These are phyloP conservation scores for Oryza rufipogon DNA, from an alignment of 176 grass and related monocot species.

Conservation along the genomic window DNA sequence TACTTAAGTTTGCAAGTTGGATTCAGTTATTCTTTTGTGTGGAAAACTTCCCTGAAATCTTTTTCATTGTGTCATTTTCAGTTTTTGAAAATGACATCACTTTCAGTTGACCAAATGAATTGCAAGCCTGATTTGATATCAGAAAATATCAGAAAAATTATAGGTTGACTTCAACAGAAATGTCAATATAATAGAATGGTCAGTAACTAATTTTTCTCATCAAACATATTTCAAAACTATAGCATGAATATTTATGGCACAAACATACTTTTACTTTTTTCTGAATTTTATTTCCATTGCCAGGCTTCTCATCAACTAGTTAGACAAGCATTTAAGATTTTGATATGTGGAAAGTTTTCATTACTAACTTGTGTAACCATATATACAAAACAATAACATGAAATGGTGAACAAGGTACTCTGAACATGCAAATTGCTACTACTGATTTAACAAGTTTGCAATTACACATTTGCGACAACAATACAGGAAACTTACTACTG, in stretches of 20 bases:
- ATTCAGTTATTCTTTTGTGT: not conserved
- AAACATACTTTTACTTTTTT: not conserved
- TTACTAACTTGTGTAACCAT: not conserved
- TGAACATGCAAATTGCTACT: not conserved
- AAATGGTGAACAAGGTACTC: not conserved
- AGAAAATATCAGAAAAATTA: not conserved
- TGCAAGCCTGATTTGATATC: not conserved
- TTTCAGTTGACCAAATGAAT: constrained; percentile 24
- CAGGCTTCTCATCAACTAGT: constrained; percentile 29
- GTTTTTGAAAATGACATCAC: constrained; percentile 18
- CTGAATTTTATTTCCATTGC: not conserved
- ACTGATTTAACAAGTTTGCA: constrained; percentile 10
- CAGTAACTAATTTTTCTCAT: not conserved
- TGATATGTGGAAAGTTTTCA: not conserved
- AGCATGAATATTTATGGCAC: not conserved
- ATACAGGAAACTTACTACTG: not conserved
- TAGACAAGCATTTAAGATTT: not conserved
- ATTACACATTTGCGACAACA: not conserved
- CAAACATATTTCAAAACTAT: not conserved
- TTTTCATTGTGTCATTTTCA: constrained; percentile 17
- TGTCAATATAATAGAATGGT: constrained; percentile 12
- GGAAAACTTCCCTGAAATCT: not conserved
- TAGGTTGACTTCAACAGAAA: constrained; percentile 36
- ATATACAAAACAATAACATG: not conserved
- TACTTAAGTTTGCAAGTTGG: constrained; percentile 2